Evolutionary conservation across 352 stramenopile species (phyloP).

Genomic region (Phytophthora melonis): DNA sequence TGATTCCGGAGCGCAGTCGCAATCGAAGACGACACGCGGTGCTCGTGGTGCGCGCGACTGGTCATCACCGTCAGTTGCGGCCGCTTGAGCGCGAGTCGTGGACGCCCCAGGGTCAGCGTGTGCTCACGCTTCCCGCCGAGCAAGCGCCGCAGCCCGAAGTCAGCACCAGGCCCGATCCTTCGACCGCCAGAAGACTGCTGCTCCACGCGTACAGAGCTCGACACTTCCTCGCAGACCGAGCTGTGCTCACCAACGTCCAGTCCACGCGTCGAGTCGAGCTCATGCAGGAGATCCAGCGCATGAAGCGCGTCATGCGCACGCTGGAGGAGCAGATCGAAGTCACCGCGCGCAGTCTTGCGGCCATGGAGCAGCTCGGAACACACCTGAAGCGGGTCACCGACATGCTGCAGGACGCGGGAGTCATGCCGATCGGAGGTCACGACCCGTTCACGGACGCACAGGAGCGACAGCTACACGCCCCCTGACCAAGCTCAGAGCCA

Average conservation of each 20-base stretch:
- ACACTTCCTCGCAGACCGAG: constrained; percentile 31
- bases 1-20: constrained; percentile 22
- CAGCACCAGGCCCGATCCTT: constrained; percentile 5
- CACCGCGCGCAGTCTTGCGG: constrained; percentile 40
- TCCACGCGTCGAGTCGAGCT: constrained; percentile 39
- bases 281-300: constrained; percentile 47
- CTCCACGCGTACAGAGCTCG: constrained; percentile 32
- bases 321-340: constrained; percentile 50
- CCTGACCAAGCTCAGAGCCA: neutral
- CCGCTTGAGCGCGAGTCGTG: constrained; percentile 7
- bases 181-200: constrained; percentile 13
- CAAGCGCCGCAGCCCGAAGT: neutral
- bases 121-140: constrained; percentile 18
- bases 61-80: neutral
- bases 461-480: neutral
- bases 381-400: constrained; percentile 40
- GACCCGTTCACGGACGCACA: neutral
- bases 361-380: constrained; percentile 43
- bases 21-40: constrained; percentile 12
- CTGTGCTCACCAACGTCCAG: constrained; percentile 31
- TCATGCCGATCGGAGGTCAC: neutral
- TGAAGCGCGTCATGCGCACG: constrained; percentile 34
- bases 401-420: constrained; percentile 24
- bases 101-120: constrained; percentile 19
- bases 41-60: constrained; percentile 18